Conservation (phyloP, 108 stramenopile genomes). For the Parietichytrium sp. region DNA sequence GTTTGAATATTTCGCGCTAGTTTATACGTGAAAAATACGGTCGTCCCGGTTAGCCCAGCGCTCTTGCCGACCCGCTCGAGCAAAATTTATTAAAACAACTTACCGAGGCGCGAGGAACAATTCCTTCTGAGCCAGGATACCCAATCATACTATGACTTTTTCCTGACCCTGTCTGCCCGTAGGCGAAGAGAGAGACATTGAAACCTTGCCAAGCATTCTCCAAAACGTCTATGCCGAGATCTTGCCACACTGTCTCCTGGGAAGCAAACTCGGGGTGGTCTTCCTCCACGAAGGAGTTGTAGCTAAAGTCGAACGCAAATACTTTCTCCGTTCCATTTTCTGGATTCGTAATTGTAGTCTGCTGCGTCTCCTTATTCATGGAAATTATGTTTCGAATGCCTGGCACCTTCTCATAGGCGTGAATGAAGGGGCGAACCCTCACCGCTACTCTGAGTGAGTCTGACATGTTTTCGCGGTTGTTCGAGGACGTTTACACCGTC, state of each 20-base stretch:
- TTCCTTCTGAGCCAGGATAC: slow-evolving; percentile 44
- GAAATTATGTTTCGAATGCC: not conserved
- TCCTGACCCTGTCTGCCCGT: slow-evolving; percentile 47
- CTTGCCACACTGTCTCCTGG: slow-evolving; percentile 36
- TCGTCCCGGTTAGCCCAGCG: too few relatives aligned
- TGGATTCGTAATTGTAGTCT: slow-evolving; percentile 21
- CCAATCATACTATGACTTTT: slow-evolving; percentile 47
- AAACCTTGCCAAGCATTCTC: slow-evolving; percentile 33
- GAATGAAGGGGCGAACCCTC: slow-evolving; percentile 40
- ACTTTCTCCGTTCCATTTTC: slow-evolving; percentile 22
- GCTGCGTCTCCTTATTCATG: slow-evolving; percentile 10
- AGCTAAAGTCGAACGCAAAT: slow-evolving; percentile 39
- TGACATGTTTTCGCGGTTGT: too few relatives aligned
- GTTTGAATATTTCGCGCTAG: slow-evolving; percentile 42
- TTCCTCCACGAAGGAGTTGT: slow-evolving; percentile 35
- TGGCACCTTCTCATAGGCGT: slow-evolving; percentile 34
- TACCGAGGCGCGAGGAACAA: slow-evolving; percentile 44
- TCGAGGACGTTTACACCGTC: too few relatives aligned
- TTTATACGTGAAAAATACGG: too few relatives aligned
- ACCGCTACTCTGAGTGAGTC: slow-evolving; percentile 39
- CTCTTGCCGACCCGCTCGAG: too few relatives aligned
- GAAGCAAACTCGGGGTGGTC: slow-evolving; percentile 28
- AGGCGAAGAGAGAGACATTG: slow-evolving; percentile 46
- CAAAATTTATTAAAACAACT: too few relatives aligned
- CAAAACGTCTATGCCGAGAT: slow-evolving; percentile 37